phyloP scores from a whole-genome alignment of 805 yeast species.

The Tetrapisispora pingtungensis region DNA sequence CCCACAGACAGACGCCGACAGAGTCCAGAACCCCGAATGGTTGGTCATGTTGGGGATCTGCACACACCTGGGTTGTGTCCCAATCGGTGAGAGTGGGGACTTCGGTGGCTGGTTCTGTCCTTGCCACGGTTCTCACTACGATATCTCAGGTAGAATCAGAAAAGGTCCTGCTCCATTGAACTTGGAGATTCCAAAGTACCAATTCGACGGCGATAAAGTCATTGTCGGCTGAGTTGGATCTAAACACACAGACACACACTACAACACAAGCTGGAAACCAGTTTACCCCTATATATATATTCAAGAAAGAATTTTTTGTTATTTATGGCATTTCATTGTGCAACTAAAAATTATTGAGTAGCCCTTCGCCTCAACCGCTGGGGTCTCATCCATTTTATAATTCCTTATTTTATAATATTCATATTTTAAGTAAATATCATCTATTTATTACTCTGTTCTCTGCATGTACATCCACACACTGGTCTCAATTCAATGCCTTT shows the following conservation, averaged over 20 bases:
- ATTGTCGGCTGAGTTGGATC: constrained; percentile 61
- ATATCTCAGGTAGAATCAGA: constrained; percentile 99
- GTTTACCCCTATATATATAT: not conserved
- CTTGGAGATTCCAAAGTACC: constrained; percentile 91
- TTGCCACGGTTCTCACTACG: constrained; percentile 99
- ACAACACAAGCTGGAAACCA: too few relatives aligned
- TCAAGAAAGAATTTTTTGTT: too few relatives aligned
- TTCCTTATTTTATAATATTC: constrained; percentile 2
- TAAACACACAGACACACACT: too few relatives aligned
- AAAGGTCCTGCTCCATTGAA: constrained; percentile 99
- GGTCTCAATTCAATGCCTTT: too few relatives aligned
- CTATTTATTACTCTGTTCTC: constrained; percentile 1
- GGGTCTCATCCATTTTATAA: too few relatives aligned
- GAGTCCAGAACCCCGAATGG: constrained; percentile 97
- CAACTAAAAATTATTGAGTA: too few relatives aligned
- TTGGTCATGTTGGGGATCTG: constrained; percentile 98
- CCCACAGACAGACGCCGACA: constrained; percentile 86
- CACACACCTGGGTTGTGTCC: constrained; percentile 99
- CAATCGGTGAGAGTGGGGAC: constrained; percentile 99
- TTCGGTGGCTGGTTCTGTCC: constrained; percentile 99
- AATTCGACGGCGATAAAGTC: constrained; percentile 73
- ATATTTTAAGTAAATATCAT: constrained; percentile 1
- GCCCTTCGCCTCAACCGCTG: too few relatives aligned
- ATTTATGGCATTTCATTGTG: too few relatives aligned
- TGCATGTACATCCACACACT: too few relatives aligned